Evolutionary conservation across 139 green algal genomes (phyloP).

Genomic region (Coccomyxa sp.): DNA sequence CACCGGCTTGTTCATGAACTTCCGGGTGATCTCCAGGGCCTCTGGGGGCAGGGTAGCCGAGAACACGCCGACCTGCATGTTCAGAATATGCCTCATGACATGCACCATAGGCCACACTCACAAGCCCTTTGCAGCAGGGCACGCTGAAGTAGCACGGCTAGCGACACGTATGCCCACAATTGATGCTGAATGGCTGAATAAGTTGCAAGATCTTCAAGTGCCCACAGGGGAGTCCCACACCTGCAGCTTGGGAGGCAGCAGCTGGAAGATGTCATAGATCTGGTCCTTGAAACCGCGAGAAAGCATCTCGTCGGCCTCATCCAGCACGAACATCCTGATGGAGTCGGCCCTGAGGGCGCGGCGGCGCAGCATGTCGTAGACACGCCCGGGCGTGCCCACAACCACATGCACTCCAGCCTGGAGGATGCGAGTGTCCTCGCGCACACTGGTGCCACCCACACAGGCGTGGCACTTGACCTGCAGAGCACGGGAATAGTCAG

Average conservation of each 20-base stretch:
- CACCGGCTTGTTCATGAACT: constrained; percentile 99
- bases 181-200: no score
- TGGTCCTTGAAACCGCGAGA: constrained; percentile 99
- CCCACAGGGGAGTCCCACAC: no score
- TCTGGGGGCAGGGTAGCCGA: constrained; percentile 98
- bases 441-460: constrained; percentile 95
- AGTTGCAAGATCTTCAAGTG: no score
- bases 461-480: constrained; percentile 99
- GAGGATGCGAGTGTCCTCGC: constrained; percentile 96
- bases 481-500: no score
- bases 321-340: constrained; percentile 96
- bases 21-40: constrained; percentile 98
- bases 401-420: constrained; percentile 85
- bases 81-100: no score
- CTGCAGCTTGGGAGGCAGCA: constrained; percentile 98
- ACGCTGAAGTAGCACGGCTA: not conserved
- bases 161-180: not conserved
- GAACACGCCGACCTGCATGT: constrained; percentile 97
- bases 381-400: constrained; percentile 96
- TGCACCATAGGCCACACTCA: no score
- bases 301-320: constrained; percentile 99
- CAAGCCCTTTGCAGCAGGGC: no score
- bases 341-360: constrained; percentile 83
- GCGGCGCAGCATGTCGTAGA: constrained; percentile 99
- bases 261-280: constrained; percentile 99